Evolutionary conservation across 306 rosid genomes (phyloP), one percentile per base, ranked within the genome.

Genomic region (Styphnolobium japonicum): DNA sequence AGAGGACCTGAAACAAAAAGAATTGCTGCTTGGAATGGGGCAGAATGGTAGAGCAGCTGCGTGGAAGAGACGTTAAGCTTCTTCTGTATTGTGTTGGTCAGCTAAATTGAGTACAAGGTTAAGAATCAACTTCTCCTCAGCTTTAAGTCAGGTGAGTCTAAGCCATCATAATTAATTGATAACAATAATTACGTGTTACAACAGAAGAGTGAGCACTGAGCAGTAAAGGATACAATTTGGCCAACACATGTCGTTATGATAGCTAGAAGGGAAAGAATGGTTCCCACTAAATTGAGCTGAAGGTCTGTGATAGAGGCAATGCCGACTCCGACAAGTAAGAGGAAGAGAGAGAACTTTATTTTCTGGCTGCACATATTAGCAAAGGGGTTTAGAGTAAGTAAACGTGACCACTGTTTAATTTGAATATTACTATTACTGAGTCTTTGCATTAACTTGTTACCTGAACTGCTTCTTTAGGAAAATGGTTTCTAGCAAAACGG

Each of bases 11-110:
- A 83, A 58, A 95, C 93, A 75, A 93, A 93, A 8, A 95, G 96
- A 87, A 95, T 91, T 36, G 98, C 99, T 64, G 99, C 96, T 84
- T 95, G 99, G 85, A 91, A 95, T 67, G 99, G 99, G 1, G 98
- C 90, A 40, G 99, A 95, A 14, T 95, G 98, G 85, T 95, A 95
- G 27, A 95, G 88, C 33, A 95, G 90, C 77, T 95, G 99, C 7
- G 99, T 95, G 10, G 99, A 95, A 63, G 99, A 88, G 10, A 95
- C 99, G 63, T 88, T 93, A 12, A 91, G 92, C 90, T 90, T 92
- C 92, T 95, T 95, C 76, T 95, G 99, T 67, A 95, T 95, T 79
- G 99, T 93, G 90, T 93, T 95, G 45, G 99, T 95, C 16, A 95
- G 96, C 99, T 95, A 87, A 80, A 78, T 82, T 73, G 48, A 43